Evolutionary conservation across 1,284 basidiomycete genomes (phyloP), one percentile per base, ranked within the genome.

Genomic region (Puccinia coronata): DNA sequence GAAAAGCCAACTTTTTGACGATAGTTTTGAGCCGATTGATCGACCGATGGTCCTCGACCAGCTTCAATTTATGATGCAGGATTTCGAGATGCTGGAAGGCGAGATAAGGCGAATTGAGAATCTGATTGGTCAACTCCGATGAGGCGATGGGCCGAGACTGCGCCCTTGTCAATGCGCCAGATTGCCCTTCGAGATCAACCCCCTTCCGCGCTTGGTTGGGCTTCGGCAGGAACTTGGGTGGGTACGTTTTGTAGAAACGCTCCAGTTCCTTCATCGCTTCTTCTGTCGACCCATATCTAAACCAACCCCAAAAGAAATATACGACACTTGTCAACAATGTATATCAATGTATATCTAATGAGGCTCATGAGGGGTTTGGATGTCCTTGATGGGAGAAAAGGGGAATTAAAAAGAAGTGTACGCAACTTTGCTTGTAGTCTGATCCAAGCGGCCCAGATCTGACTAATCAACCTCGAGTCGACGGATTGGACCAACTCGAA

Each of bases 371-470:
- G 47, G 55, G 11, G 25, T n/a, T n/a, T 43, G 57, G 36, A 49
- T 1, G 2, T 18, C 5, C 14, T 28, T 18, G 20, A 65, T n/a
- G 11, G 18, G 6, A 41, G 31, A n/a, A 41, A 55, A n/a, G 67
- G 31, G 43, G 34, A 31, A 25, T 59, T n/a, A 39, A 72, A 55
- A 51, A 34, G 6, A 25, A 28, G 16, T 43, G 20, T 34, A 63
- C 80, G 69, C 61, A 81, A 81, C 80, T 75, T 81, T 3, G 80
- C 80, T 53, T 74, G 80, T 55, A 81, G 59, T 39, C 80, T 65
- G 36, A 81, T 81, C 80, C 80, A 81, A 57, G 71, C 47, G 8
- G 80, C 80, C 80, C 80, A 81, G 34, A 81, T 65, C 72, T 81
- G 71, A 69, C 80, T 81, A 9, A 75, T 53, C 36, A 81, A 59